A percentile compares a stretch with the other conserved stretches of the same genome.
phyloP scores from a whole-genome alignment of 768 basidiomycete species.

The Kockovaella imperatae region DNA sequence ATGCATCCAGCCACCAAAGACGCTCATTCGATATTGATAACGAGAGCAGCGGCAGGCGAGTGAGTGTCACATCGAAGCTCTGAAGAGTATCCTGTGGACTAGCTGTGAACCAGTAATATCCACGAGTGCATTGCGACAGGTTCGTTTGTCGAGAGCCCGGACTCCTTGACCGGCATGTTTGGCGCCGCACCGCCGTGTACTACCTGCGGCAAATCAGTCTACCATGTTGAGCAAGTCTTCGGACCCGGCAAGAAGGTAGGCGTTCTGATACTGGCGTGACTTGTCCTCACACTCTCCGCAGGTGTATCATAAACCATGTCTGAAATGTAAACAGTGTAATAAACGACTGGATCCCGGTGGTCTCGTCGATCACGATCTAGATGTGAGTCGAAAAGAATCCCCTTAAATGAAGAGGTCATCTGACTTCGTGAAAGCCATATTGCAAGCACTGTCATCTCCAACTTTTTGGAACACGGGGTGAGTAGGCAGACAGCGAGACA shows the following conservation, averaged over 20 bases:
- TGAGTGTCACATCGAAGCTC: too few relatives aligned
- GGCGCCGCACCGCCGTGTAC: constrained; percentile 31
- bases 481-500: background rate
- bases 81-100: too few relatives aligned
- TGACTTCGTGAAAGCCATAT: constrained; percentile 21
- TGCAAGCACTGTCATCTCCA: constrained; percentile 38
- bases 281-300: background rate
- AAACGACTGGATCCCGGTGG: constrained; percentile 38
- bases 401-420: background rate
- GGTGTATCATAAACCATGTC: constrained; percentile 39
- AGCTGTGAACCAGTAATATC: too few relatives aligned
- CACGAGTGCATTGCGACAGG: too few relatives aligned
- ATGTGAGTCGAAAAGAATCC: constrained; percentile 6
- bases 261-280: background rate
- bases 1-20: too few relatives aligned
- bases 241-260: constrained; percentile 38
- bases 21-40: too few relatives aligned
- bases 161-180: too few relatives aligned
- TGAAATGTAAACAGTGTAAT: constrained; percentile 36
- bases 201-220: constrained; percentile 30
- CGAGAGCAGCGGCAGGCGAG: too few relatives aligned
- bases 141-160: too few relatives aligned
- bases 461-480: constrained; percentile 34
- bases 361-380: constrained; percentile 36
- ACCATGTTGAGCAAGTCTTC: constrained; percentile 39